Evolutionary conservation across 805 yeast species (phyloP).

Genomic region (Wickerhamomyces silvicola): DNA sequence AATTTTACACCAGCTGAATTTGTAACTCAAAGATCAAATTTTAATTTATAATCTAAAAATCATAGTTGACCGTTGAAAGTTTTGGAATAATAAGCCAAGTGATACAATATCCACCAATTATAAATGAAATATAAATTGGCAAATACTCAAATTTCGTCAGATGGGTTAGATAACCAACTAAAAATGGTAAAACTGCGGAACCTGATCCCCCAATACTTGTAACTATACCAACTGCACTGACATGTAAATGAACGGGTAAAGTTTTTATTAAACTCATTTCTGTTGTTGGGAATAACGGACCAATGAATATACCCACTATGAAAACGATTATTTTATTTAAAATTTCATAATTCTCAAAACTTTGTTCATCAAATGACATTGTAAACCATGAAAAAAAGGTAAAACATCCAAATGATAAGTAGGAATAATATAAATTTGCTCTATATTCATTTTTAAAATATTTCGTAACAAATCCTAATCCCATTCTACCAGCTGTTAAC

Average conservation of each 20-base stretch:
- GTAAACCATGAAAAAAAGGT: slow-evolving; percentile 15
- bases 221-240: slow-evolving; percentile 65
- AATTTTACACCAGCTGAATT: slow-evolving; percentile 87
- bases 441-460: slow-evolving; percentile 39
- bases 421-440: slow-evolving; percentile 28
- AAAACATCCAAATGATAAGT: slow-evolving; percentile 27
- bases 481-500: slow-evolving; percentile 54
- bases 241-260: slow-evolving; percentile 53
- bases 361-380: slow-evolving; percentile 32
- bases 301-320: slow-evolving; percentile 52
- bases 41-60: slow-evolving; percentile 12
- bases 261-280: slow-evolving; percentile 57
- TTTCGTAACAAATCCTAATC: slow-evolving; percentile 48
- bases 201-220: slow-evolving; percentile 82
- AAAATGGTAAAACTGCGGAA: slow-evolving; percentile 66
- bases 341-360: slow-evolving; percentile 1
- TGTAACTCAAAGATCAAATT: slow-evolving; percentile 30
- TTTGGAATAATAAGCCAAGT: slow-evolving; percentile 8
- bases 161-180: slow-evolving; percentile 41
- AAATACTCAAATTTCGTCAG: slow-evolving; percentile 20
- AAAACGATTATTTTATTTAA: slow-evolving; percentile 19
- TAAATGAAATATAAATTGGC: slow-evolving; percentile 15
- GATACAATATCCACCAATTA: slow-evolving; percentile 7
- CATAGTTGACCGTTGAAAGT: slow-evolving; percentile 1
- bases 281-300: slow-evolving; percentile 71